These are phyloP conservation scores for Sergeia podlipaevii DNA, from an alignment of 208 protist species.

Conservation along the genomic window DNA sequence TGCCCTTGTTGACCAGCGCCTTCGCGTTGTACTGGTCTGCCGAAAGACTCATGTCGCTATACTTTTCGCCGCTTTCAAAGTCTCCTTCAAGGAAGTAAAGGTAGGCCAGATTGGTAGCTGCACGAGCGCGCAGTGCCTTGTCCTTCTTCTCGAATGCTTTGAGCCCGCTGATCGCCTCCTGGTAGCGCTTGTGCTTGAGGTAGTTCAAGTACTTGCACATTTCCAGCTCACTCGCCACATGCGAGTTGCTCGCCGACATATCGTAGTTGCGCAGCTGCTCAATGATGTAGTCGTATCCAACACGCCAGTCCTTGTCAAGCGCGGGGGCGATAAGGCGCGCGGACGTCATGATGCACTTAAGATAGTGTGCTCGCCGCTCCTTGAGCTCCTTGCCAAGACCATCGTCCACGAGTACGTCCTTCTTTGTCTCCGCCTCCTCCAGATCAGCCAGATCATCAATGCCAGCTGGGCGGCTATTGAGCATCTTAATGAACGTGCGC, in stretches of 20 bases:
- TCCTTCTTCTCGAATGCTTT: conserved; percentile 97
- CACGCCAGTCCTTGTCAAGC: conserved; percentile 91
- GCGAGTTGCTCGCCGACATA: conserved; percentile 82
- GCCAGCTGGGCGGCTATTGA: conserved; percentile 66
- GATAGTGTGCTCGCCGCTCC: conserved; percentile 68
- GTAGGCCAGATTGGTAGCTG: conserved; percentile 97
- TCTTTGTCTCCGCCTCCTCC: conserved; percentile 80
- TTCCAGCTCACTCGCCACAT: conserved; percentile 93
- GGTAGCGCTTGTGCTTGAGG: conserved; percentile 93
- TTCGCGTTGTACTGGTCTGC: conserved; percentile 96
- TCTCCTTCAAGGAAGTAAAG: conserved; percentile 98
- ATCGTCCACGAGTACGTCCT: conserved; percentile 85
- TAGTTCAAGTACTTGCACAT: conserved; percentile 95
- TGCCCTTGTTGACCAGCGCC: conserved; percentile 97
- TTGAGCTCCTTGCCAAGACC: conserved; percentile 76
- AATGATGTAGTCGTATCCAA: conserved; percentile 95
- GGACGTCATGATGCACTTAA: conserved; percentile 88
- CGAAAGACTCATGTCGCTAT: conserved; percentile 94
- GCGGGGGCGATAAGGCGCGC: conserved; percentile 94
- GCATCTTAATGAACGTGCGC: conserved; percentile 87
- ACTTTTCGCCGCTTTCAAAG: conserved; percentile 94
- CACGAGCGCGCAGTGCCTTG: conserved; percentile 79
- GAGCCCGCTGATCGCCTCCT: conserved; percentile 91
- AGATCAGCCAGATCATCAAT: conserved; percentile 71
- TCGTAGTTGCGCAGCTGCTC: conserved; percentile 89